These are phyloP conservation scores for Phyllosticta ampelicida DNA, from an alignment of 2,329 filamentous ascomycete genomes.

Conservation along the genomic window DNA sequence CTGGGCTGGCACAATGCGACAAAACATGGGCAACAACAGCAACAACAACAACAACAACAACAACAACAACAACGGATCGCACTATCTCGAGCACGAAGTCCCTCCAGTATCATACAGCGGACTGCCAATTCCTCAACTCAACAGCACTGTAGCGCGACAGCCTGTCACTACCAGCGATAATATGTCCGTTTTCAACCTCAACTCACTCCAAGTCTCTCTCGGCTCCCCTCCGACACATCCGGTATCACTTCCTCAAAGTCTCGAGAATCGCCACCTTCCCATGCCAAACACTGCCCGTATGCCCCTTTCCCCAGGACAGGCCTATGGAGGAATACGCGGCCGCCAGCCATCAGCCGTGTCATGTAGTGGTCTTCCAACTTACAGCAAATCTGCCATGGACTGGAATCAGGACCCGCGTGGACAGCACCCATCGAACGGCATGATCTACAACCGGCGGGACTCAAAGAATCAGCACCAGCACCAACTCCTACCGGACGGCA, in stretches of 20 bases:
- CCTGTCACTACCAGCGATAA: conserved; percentile 1
- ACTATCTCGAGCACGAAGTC: neutral
- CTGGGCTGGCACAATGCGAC: neutral
- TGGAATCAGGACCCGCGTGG: conserved; percentile 15
- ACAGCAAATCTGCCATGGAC: conserved; percentile 16
- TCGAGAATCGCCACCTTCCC: conserved; percentile 6
- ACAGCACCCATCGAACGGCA: neutral
- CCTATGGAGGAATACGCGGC: neutral
- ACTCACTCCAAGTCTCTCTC: conserved; percentile 6
- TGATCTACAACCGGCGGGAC: neutral
- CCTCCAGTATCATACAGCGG: conserved; percentile 1
- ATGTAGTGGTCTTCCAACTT: conserved; percentile 5
- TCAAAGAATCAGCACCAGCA: neutral
- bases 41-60: neutral
- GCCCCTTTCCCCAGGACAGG: neutral
- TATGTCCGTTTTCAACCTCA: conserved; percentile 9
- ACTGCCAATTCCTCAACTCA: conserved; percentile 5
- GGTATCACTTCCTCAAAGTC: neutral
- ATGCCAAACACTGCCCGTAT: conserved; percentile 6
- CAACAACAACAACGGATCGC: neutral
- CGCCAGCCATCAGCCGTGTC: neutral
- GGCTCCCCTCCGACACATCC: neutral
- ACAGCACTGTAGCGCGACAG: conserved; percentile 1
- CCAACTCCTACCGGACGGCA: neutral
- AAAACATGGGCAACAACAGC: conserved; percentile 1